Conservation (phyloP, 441 rosid species). For the Pelargonium myrrhifolium region DNA sequence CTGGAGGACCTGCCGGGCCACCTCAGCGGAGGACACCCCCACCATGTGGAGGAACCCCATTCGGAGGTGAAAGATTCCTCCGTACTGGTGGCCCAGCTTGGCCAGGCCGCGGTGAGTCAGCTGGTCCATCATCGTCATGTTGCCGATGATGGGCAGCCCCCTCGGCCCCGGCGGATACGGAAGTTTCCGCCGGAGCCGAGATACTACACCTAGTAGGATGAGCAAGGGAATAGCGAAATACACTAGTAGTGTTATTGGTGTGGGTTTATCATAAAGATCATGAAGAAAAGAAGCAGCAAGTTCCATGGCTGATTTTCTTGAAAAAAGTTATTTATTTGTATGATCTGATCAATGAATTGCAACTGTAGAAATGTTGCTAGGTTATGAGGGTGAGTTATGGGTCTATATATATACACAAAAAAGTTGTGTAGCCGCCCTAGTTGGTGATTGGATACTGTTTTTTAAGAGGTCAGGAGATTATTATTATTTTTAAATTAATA, state of each 20-base stretch:
- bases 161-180: conserved; percentile 82
- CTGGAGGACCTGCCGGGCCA: conserved; percentile 74
- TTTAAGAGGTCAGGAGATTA: too few species aligned
- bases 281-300: too few species aligned
- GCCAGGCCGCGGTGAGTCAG: conserved; percentile 84
- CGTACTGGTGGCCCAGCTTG: conserved; percentile 48
- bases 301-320: too few species aligned
- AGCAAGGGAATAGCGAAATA: conserved; percentile 32
- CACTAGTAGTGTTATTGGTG: conserved; percentile 23
- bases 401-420: neutral
- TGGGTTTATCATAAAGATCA: conserved; percentile 14
- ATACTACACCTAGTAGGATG: conserved; percentile 32
- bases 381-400: neutral
- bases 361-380: neutral
- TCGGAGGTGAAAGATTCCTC: conserved; percentile 67
- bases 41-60: conserved; percentile 75
- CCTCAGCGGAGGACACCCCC: conserved; percentile 60
- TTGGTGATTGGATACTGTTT: too few species aligned
- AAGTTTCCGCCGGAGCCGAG: conserved; percentile 27
- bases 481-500: too few species aligned
- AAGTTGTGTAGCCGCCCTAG: too few species aligned
- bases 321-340: too few species aligned
- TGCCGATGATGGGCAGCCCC: conserved; percentile 83
- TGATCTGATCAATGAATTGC: too few species aligned
- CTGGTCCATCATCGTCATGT: conserved; percentile 81